These are phyloP conservation scores for Sanghuangporus sanghuang DNA, from an alignment of 1,284 basidiomycete species.

Conservation along the genomic window DNA sequence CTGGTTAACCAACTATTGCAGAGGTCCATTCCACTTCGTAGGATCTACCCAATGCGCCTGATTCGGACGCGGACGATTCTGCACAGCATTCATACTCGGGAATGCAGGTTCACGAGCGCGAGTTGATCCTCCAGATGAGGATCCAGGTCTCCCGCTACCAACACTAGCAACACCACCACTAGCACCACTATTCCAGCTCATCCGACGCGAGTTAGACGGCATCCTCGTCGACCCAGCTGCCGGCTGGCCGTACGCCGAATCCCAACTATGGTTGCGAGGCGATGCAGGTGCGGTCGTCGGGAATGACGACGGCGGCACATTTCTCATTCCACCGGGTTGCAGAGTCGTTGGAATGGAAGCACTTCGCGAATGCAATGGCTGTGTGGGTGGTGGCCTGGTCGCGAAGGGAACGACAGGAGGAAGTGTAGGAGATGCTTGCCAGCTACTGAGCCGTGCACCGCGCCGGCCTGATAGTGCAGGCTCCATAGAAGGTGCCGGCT, in stretches of 20 bases:
- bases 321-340: neutral
- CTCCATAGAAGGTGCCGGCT: conserved; percentile 7
- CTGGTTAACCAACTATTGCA: neutral
- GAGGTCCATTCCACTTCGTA: conserved; percentile 14
- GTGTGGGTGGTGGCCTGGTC: neutral
- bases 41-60: conserved; percentile 16
- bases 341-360: neutral
- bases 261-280: conserved; percentile 15
- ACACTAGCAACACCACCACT: neutral
- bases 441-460: conserved; percentile 7
- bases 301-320: neutral
- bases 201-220: neutral
- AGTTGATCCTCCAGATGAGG: neutral
- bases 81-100: neutral
- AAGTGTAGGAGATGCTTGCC: conserved; percentile 6
- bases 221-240: neutral
- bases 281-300: neutral
- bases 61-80: neutral
- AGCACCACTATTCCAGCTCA: neutral
- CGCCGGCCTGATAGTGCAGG: conserved; percentile 7
- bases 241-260: conserved; percentile 4
- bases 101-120: conserved; percentile 2
- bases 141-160: neutral
- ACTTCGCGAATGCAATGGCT: neutral
- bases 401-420: neutral